A percentile compares a stretch with the other conserved stretches of the same genome.
These are phyloP conservation scores for Adansonia rubrostipa DNA, from an alignment of 441 rosid genomes.

Conservation along the genomic window DNA sequence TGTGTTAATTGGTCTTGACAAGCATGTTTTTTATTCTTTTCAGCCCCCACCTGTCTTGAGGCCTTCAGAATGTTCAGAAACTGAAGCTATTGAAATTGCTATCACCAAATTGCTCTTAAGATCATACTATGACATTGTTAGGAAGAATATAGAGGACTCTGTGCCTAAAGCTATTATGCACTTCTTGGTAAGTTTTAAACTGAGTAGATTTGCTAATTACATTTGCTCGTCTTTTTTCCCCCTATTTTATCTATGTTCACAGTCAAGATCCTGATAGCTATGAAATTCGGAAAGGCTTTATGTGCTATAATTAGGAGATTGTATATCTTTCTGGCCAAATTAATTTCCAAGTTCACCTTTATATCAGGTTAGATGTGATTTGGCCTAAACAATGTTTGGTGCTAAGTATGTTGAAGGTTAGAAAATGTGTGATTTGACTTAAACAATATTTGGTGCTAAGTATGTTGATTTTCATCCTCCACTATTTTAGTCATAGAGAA, in stretches of 20 bases:
- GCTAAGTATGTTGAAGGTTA: background rate
- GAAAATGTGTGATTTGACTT: background rate
- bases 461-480: background rate
- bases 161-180: constrained; percentile 96
- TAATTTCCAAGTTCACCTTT: background rate
- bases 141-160: constrained; percentile 88
- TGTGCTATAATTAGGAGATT: background rate
- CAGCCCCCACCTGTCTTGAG: constrained; percentile 86
- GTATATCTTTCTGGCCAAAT: background rate
- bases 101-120: constrained; percentile 79
- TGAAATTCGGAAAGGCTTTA: background rate
- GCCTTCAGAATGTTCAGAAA: constrained; percentile 85
- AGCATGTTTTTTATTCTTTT: constrained; percentile 24
- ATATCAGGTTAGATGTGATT: background rate
- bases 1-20: background rate
- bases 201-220: background rate
- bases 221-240: background rate
- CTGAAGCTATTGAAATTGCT: constrained; percentile 76
- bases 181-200: constrained; percentile 68
- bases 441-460: constrained; percentile 15
- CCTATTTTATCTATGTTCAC: background rate
- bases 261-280: background rate
- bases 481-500: background rate
- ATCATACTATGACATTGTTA: constrained; percentile 90
- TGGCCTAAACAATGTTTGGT: no score